These are phyloP conservation scores for Mucor saturninus DNA, from an alignment of 371 early-diverging fungal species.

Conservation along the genomic window DNA sequence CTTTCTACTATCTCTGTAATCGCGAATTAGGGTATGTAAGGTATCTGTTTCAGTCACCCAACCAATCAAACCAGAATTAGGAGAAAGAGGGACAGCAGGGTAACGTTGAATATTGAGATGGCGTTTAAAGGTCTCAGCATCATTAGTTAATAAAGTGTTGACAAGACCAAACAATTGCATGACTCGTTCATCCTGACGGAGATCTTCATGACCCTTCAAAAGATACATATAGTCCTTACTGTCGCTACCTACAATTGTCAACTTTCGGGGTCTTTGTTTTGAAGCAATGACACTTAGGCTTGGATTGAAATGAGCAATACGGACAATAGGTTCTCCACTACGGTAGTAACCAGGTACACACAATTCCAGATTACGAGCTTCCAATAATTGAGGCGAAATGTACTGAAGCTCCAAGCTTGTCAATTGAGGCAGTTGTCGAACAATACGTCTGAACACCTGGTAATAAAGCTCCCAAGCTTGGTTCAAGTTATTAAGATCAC, in stretches of 20 bases:
- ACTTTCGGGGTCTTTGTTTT: slow-evolving; percentile 91
- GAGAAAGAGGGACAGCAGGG: slow-evolving; percentile 96
- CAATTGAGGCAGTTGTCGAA: slow-evolving; percentile 82
- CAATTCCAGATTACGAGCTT: slow-evolving; percentile 84
- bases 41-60: slow-evolving; percentile 97
- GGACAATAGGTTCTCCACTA: slow-evolving; percentile 87
- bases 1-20: slow-evolving; percentile 88
- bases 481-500: slow-evolving; percentile 83
- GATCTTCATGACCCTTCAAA: slow-evolving; percentile 97
- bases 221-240: slow-evolving; percentile 92
- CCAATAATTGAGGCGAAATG: slow-evolving; percentile 89
- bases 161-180: slow-evolving; percentile 99
- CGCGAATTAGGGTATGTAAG: slow-evolving; percentile 88
- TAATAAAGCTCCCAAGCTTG: slow-evolving; percentile 98
- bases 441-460: slow-evolving; percentile 86
- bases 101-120: slow-evolving; percentile 92
- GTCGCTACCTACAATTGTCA: slow-evolving; percentile 88
- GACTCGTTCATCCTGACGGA: slow-evolving; percentile 98
- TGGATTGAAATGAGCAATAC: slow-evolving; percentile 85
- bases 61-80: slow-evolving; percentile 95
- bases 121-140: slow-evolving; percentile 93
- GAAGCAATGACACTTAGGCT: slow-evolving; percentile 88
- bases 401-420: slow-evolving; percentile 89
- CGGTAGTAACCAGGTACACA: slow-evolving; percentile 95
- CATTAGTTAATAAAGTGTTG: slow-evolving; percentile 86